Percentiles rank a stretch among this genome's conserved stretches.
Conservation (phyloP, 2,329 filamentous ascomycete species). For the Monosporascus sp. region DNA sequence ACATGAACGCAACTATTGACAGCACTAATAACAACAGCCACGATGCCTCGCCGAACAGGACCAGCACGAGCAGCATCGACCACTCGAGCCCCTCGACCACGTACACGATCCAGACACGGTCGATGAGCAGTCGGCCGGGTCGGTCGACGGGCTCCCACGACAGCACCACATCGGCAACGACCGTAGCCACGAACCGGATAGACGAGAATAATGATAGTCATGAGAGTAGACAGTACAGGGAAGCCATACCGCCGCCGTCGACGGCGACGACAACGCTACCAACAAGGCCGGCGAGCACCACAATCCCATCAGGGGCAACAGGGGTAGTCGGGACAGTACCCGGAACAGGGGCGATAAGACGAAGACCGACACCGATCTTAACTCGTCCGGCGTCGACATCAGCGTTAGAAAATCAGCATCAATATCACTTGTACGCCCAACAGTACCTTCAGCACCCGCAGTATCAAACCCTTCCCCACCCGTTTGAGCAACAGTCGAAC, state of each 20-base stretch:
- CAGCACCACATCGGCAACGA: too few relatives aligned
- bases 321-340: not conserved
- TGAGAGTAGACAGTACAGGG: too few relatives aligned
- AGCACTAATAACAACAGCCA: slow-evolving; percentile 13
- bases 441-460: too few relatives aligned
- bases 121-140: not conserved
- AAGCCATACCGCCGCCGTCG: not conserved
- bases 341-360: not conserved
- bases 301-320: not conserved
- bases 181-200: too few relatives aligned
- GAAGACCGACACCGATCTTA: not conserved
- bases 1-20: slow-evolving; percentile 3
- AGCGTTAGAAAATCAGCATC: not conserved
- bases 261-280: not conserved
- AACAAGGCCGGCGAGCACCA: not conserved
- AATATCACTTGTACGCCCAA: not conserved
- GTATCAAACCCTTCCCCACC: too few relatives aligned
- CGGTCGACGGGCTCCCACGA: too few relatives aligned
- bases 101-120: not conserved
- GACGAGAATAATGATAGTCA: too few relatives aligned
- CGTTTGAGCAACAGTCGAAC: too few relatives aligned
- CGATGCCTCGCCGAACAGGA: not conserved
- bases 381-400: not conserved
- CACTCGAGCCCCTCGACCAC: not conserved
- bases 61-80: not conserved